A percentile compares a stretch with the other conserved stretches of the same genome.
phyloP scores from a whole-genome alignment of 2,329 filamentous ascomycete genomes.

The Neonectria hederae region DNA sequence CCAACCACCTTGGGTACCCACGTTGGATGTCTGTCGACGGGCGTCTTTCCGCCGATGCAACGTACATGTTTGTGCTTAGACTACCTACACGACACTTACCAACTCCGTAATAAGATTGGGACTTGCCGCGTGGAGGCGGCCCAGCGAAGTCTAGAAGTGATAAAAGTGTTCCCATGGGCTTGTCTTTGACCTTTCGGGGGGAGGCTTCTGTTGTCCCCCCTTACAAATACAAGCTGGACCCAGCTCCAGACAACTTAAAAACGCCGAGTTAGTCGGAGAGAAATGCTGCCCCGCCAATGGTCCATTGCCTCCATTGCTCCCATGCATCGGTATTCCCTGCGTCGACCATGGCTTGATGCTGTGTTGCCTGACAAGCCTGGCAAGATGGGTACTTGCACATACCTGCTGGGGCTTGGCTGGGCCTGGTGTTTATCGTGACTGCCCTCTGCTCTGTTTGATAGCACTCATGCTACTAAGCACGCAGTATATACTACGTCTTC shows the following conservation, averaged over 20 bases:
- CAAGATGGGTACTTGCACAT: neutral
- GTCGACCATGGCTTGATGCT: neutral
- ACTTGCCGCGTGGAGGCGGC: slow-evolving; percentile 5
- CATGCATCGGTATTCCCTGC: neutral
- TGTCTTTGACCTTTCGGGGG: neutral
- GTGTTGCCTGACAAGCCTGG: neutral
- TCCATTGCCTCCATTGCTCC: slow-evolving; percentile 8
- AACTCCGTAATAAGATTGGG: slow-evolving; percentile 11
- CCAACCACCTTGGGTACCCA: neutral
- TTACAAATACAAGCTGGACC: neutral
- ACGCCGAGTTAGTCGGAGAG: slow-evolving; percentile 17
- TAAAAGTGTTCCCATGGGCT: neutral
- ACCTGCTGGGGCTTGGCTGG: neutral
- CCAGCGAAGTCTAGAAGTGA: slow-evolving; percentile 3
- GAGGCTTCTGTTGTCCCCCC: slow-evolving; percentile 3
- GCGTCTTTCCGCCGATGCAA: neutral
- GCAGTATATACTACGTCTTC: neutral
- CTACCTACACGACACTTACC: neutral
- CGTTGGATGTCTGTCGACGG: neutral
- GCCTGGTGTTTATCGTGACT: neutral
- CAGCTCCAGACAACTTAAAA: slow-evolving; percentile 18
- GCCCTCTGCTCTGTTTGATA: neutral
- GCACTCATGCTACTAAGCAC: neutral
- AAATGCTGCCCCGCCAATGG: slow-evolving; percentile 24
- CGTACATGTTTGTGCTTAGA: neutral